Percentiles rank a stretch among this genome's conserved stretches.
Conservation (phyloP, 352 stramenopile species). For the Pythium vanterpoolii region DNA sequence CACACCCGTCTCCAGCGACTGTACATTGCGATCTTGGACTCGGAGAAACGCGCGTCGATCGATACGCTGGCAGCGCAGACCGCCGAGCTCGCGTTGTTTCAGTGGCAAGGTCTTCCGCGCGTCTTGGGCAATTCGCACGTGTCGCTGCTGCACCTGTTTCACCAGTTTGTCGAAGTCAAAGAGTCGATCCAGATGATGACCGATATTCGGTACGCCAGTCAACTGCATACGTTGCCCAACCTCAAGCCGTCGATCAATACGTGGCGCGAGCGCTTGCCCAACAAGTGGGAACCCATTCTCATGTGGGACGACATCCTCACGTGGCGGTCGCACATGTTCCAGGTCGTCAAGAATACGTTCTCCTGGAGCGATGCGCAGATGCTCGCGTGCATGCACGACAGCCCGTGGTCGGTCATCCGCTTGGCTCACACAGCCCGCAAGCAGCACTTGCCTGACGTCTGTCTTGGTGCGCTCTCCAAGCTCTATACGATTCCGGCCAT, state of each 20-base stretch:
- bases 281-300: conserved; percentile 92
- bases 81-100: conserved; percentile 76
- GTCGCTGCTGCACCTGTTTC: conserved; percentile 84
- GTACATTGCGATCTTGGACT: conserved; percentile 88
- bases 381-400: conserved; percentile 90
- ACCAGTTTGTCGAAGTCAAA: conserved; percentile 92
- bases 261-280: conserved; percentile 90
- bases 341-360: conserved; percentile 87
- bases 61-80: conserved; percentile 71
- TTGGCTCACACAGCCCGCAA: conserved; percentile 89
- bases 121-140: conserved; percentile 76
- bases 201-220: conserved; percentile 82
- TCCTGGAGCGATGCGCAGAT: conserved; percentile 87
- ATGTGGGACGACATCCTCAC: conserved; percentile 93
- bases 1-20: conserved; percentile 78
- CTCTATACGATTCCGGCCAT: conserved; percentile 88
- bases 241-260: conserved; percentile 91
- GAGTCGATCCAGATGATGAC: conserved; percentile 91
- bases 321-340: conserved; percentile 93
- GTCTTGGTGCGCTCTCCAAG: conserved; percentile 79
- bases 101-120: conserved; percentile 88
- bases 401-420: conserved; percentile 91
- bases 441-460: conserved; percentile 87
- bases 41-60: conserved; percentile 66
- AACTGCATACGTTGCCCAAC: conserved; percentile 84